A percentile compares a stretch with the other conserved stretches of the same genome.
Conservation (phyloP, 768 basidiomycete species). For the Cubamyces lactineus region DNA sequence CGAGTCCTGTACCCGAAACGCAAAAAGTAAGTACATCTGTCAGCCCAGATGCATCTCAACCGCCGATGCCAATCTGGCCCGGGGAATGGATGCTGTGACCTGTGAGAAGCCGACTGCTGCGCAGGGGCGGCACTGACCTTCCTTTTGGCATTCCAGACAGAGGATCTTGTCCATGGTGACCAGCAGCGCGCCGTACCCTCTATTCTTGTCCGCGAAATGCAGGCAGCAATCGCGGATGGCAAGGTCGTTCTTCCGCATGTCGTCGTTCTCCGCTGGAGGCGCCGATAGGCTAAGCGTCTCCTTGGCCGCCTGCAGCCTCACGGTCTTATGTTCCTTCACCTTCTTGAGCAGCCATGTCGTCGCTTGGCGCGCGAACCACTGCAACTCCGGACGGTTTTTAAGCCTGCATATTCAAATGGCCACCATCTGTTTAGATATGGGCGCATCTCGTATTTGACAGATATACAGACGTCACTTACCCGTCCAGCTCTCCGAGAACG, state of each 20-base stretch:
- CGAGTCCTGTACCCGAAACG: slow-evolving; percentile 9
- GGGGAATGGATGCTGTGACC: neutral
- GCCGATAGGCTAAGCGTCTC: slow-evolving; percentile 28
- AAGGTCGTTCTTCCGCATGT: slow-evolving; percentile 56
- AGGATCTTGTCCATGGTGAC: slow-evolving; percentile 75
- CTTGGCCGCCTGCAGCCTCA: slow-evolving; percentile 36
- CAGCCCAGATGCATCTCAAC: neutral
- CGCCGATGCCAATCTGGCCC: neutral
- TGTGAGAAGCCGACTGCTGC: neutral
- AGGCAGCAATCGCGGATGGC: slow-evolving; percentile 77
- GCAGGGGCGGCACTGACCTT: slow-evolving; percentile 40
- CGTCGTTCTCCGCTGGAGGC: slow-evolving; percentile 14
- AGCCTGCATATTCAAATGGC: slow-evolving; percentile 35
- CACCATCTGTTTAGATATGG: neutral
- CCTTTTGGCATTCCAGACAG: slow-evolving; percentile 52
- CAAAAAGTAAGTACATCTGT: neutral
- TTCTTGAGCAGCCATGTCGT: slow-evolving; percentile 40
- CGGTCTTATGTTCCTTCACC: slow-evolving; percentile 32
- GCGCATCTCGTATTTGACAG: slow-evolving; percentile 2
- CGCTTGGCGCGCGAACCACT: slow-evolving; percentile 66
- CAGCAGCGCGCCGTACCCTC: slow-evolving; percentile 52
- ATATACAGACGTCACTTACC: slow-evolving; percentile 42
- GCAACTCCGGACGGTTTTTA: slow-evolving; percentile 45
- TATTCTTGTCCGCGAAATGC: slow-evolving; percentile 51
- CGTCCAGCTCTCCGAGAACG: slow-evolving; percentile 79